Percentiles rank a stretch among this genome's conserved stretches.
Evolutionary conservation across 1,284 basidiomycete genomes (phyloP).

Genomic region (Fomitopsis schrenkii): DNA sequence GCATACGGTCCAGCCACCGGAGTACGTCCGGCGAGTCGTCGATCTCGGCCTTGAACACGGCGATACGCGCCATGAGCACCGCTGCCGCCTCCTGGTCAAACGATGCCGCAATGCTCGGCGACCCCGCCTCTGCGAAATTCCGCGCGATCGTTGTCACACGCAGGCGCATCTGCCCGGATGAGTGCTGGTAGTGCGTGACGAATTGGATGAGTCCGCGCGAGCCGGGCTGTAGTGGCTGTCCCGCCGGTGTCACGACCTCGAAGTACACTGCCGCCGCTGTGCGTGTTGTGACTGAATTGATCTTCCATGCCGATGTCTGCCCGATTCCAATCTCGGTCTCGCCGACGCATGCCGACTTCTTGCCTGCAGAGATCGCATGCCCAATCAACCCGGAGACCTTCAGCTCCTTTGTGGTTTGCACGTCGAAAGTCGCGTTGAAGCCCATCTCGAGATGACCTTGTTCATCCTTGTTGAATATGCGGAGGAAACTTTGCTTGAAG

Average conservation of each 20-base stretch:
- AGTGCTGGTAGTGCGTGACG: constrained; percentile 98
- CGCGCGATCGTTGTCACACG: constrained; percentile 97
- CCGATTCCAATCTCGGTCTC: constrained; percentile 99
- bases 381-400: constrained; percentile 98
- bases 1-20: constrained; percentile 97
- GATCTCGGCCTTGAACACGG: constrained; percentile 99
- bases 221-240: constrained; percentile 87
- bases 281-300: constrained; percentile 87
- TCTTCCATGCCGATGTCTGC: constrained; percentile 98
- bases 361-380: constrained; percentile 95
- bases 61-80: constrained; percentile 97
- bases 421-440: constrained; percentile 98
- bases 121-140: constrained; percentile 96
- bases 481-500: constrained; percentile 97
- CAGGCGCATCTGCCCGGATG: constrained; percentile 90
- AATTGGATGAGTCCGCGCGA: constrained; percentile 97
- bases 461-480: constrained; percentile 92
- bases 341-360: constrained; percentile 95
- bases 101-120: constrained; percentile 87
- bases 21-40: constrained; percentile 98
- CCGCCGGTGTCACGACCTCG: constrained; percentile 98
- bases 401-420: constrained; percentile 98
- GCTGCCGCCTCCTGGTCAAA: constrained; percentile 99
- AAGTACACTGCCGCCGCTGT: constrained; percentile 96
- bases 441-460: constrained; percentile 95